These are phyloP conservation scores for Mollisia scopiformis DNA, from an alignment of 2,329 filamentous ascomycete genomes.

Conservation along the genomic window DNA sequence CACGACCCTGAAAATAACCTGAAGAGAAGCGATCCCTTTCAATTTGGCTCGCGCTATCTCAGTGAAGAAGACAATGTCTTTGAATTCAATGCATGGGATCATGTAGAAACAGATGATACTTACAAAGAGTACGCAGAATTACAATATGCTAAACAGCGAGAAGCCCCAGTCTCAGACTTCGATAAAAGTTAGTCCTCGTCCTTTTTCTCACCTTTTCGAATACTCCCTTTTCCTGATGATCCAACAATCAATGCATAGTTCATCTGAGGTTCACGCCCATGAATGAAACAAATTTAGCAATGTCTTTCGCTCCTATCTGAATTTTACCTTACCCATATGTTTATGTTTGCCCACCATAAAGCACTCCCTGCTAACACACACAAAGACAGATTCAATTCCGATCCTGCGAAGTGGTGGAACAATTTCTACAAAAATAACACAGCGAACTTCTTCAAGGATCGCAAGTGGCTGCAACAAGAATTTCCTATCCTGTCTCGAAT, in stretches of 20 bases:
- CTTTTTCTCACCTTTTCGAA: conserved; percentile 8
- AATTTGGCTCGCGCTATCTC: conserved; percentile 89
- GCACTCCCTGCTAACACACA: conserved; percentile 43
- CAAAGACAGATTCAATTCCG: conserved; percentile 78
- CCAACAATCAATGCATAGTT: conserved; percentile 65
- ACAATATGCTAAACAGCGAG: conserved; percentile 84
- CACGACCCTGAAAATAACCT: conserved; percentile 62
- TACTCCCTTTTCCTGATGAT: conserved; percentile 53
- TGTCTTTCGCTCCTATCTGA: conserved; percentile 80
- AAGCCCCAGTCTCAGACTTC: conserved; percentile 87
- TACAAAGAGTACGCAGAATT: conserved; percentile 85
- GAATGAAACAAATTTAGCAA: conserved; percentile 60
- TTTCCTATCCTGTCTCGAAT: conserved; percentile 86
- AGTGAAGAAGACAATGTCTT: conserved; percentile 87
- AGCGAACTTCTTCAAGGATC: conserved; percentile 97
- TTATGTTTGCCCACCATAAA: conserved; percentile 5
- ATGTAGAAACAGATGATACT: conserved; percentile 88
- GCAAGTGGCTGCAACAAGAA: conserved; percentile 96
- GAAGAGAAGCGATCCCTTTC: conserved; percentile 90
- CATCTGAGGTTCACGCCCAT: conserved; percentile 62
- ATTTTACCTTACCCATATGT: conserved; percentile 32
- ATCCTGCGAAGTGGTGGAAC: conserved; percentile 98
- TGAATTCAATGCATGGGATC: conserved; percentile 98
- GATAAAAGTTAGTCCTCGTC: conserved; percentile 71
- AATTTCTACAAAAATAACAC: conserved; percentile 98